Evolutionary conservation across 129 eudicot species (phyloP).

Genomic region (Saussurea involucrata): DNA sequence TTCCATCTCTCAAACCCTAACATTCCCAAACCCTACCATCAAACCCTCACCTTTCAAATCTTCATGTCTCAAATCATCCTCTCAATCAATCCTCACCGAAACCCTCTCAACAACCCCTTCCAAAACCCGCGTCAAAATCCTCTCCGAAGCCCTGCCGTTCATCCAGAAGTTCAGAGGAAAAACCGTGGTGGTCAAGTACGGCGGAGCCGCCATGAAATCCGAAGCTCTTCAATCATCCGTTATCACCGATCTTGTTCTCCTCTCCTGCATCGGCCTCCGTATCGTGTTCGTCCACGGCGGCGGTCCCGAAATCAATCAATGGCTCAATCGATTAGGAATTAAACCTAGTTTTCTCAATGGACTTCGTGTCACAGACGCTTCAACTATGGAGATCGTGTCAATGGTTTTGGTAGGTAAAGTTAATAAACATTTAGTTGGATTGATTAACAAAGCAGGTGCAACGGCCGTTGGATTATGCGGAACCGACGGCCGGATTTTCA

Average conservation of each 20-base stretch:
- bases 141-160: constrained; percentile 88
- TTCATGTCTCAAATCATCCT: constrained; percentile 32
- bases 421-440: constrained; percentile 65
- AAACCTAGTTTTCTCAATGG: constrained; percentile 76
- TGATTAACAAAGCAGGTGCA: constrained; percentile 85
- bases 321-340: constrained; percentile 60
- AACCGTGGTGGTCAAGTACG: constrained; percentile 86
- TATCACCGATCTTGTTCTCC: constrained; percentile 75
- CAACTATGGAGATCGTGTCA: constrained; percentile 90
- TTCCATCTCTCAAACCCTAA: constrained; percentile 15
- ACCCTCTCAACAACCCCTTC: constrained; percentile 47
- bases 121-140: constrained; percentile 65
- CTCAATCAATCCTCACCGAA: constrained; percentile 27
- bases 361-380: constrained; percentile 72
- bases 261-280: constrained; percentile 83
- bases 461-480: constrained; percentile 86
- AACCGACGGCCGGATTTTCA: constrained; percentile 70
- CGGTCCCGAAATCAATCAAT: constrained; percentile 91
- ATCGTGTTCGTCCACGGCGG: constrained; percentile 91
- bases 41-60: constrained; percentile 1
- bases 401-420: constrained; percentile 94
- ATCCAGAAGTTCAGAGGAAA: constrained; percentile 84
- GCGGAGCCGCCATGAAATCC: constrained; percentile 96
- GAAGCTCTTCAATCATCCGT: constrained; percentile 73
- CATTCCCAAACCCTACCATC: constrained; percentile 14